These are phyloP conservation scores for Hymenoscyphus fraxineus DNA, from an alignment of 2,329 filamentous ascomycete genomes.

Conservation along the genomic window DNA sequence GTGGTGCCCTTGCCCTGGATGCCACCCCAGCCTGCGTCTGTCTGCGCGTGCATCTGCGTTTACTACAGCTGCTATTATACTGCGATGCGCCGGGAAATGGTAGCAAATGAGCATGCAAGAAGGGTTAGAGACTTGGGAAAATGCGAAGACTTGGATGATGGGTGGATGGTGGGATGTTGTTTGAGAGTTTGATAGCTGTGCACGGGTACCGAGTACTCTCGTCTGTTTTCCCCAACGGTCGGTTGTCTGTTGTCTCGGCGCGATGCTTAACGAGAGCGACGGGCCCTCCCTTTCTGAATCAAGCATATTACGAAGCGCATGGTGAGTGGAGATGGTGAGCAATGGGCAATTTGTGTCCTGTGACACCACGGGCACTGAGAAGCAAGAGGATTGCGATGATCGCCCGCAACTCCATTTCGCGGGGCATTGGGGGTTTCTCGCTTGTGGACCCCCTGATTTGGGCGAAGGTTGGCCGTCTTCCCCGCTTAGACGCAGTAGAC, in stretches of 20 bases:
- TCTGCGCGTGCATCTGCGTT: conserved; percentile 1
- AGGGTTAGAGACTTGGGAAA: neutral
- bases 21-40: neutral
- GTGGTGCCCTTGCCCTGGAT: conserved; percentile 2
- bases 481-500: neutral
- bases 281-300: conserved; percentile 1
- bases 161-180: neutral
- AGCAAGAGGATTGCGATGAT: neutral
- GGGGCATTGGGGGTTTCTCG: conserved; percentile 1
- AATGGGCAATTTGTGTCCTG: neutral
- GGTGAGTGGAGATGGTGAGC: neutral
- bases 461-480: neutral
- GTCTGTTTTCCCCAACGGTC: neutral
- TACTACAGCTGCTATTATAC: neutral
- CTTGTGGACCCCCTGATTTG: neutral
- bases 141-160: neutral
- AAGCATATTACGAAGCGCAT: conserved; percentile 2
- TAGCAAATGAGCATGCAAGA: neutral
- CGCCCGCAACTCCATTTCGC: neutral
- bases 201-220: neutral
- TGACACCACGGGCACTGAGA: neutral
- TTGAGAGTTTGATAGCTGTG: conserved; percentile 1
- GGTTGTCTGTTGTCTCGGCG: neutral
- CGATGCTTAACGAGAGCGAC: neutral
- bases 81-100: neutral